A percentile compares a stretch with the other conserved stretches of the same genome.
These are phyloP conservation scores for Hyaloperonospora brassicae DNA, from an alignment of 352 stramenopile genomes.

Conservation along the genomic window DNA sequence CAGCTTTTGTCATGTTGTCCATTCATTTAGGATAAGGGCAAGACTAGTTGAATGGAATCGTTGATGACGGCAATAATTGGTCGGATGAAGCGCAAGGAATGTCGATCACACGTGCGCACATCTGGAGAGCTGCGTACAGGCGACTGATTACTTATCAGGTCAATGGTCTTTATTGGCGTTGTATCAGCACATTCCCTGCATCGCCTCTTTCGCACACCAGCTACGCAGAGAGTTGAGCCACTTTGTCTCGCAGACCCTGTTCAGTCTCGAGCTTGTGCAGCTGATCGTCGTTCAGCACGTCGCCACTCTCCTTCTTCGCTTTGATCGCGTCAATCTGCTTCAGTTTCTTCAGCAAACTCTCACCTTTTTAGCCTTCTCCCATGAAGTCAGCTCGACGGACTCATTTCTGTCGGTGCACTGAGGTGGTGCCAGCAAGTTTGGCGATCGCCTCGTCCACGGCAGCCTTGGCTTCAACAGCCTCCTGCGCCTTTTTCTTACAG, in stretches of 20 bases:
- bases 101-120: not conserved
- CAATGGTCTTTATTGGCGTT: conserved; percentile 7
- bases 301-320: conserved; percentile 58
- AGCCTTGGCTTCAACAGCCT: conserved; percentile 55
- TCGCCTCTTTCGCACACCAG: conserved; percentile 1
- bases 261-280: conserved; percentile 68
- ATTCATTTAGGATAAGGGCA: no score
- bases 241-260: conserved; percentile 53
- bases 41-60: not conserved
- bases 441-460: conserved; percentile 54
- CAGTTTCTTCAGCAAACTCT: conserved; percentile 77
- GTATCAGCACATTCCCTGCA: no score
- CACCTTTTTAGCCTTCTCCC: conserved; percentile 82
- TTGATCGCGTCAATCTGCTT: conserved; percentile 85
- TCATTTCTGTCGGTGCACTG: conserved; percentile 13
- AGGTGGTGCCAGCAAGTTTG: conserved; percentile 24
- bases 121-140: no score
- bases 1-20: conserved; percentile 4
- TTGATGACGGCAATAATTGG: conserved; percentile 6
- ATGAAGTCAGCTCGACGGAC: conserved; percentile 37
- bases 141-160: no score
- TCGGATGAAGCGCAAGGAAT: not conserved
- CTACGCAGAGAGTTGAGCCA: conserved; percentile 46
- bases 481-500: conserved; percentile 80
- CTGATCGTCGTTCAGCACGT: conserved; percentile 76